phyloP scores from a whole-genome alignment of 2,329 filamentous ascomycete species.

The Aquanectria penicillioides region DNA sequence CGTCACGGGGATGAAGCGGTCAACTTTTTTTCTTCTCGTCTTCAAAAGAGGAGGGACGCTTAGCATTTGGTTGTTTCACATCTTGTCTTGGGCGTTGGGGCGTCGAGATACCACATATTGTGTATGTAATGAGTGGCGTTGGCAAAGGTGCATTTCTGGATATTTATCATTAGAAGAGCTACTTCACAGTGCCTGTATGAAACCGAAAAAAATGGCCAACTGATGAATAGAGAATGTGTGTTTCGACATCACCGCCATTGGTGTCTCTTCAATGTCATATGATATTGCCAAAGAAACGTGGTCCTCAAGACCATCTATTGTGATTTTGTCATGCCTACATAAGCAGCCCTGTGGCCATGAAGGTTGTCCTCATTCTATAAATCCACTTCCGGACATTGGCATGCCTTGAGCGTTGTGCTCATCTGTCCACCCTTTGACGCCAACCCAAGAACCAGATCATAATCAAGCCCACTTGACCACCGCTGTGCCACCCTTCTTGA shows the following conservation, averaged over 20 bases:
- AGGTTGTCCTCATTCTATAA: slow-evolving; percentile 17
- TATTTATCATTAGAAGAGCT: slow-evolving; percentile 18
- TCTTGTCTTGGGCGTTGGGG: slow-evolving; percentile 37
- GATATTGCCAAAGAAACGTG: too few species aligned
- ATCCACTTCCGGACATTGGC: slow-evolving; percentile 1
- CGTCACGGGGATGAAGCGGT: too few species aligned
- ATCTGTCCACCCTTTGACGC: slow-evolving; percentile 26
- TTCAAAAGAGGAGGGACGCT: background rate
- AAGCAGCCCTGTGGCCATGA: background rate
- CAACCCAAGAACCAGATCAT: slow-evolving; percentile 10
- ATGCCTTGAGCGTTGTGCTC: slow-evolving; percentile 3
- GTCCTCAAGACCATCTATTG: slow-evolving; percentile 22
- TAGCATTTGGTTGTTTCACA: slow-evolving; percentile 7
- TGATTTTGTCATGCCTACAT: slow-evolving; percentile 14
- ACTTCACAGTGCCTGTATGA: slow-evolving; percentile 14
- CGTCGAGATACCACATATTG: slow-evolving; percentile 40
- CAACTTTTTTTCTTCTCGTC: background rate
- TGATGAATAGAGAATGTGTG: too few species aligned
- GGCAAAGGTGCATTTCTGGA: slow-evolving; percentile 5
- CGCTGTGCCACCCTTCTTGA: slow-evolving; percentile 72
- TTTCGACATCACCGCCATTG: too few species aligned
- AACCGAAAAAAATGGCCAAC: slow-evolving; percentile 3
- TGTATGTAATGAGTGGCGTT: slow-evolving; percentile 24
- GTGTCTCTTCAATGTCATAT: too few species aligned
- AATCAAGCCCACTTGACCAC: slow-evolving; percentile 67